phyloP scores from a whole-genome alignment of 2,329 filamentous ascomycete genomes.

The Fusarium sp. region DNA sequence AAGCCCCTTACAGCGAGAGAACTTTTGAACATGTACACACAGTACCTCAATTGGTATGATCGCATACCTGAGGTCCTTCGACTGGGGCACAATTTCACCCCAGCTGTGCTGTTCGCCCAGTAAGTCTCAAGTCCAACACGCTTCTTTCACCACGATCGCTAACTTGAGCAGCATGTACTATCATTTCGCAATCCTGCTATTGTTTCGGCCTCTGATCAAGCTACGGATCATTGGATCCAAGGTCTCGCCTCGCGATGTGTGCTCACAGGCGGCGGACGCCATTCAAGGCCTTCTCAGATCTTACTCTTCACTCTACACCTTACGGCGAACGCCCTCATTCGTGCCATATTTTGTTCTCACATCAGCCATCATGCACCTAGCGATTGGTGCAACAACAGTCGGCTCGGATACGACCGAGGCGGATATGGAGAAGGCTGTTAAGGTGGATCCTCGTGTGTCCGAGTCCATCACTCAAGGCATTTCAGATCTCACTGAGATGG shows the following conservation, averaged over 20 bases:
- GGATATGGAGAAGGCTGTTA: conserved; percentile 47
- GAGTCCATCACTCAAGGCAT: conserved; percentile 64
- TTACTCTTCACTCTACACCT: conserved; percentile 67
- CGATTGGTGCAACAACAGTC: conserved; percentile 55
- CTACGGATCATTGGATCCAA: conserved; percentile 69
- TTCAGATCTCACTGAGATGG: conserved; percentile 68
- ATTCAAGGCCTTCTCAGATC: conserved; percentile 65
- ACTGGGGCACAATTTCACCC: conserved; percentile 74
- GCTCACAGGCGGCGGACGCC: conserved; percentile 68
- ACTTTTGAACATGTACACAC: conserved; percentile 70
- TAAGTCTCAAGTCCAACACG: conserved; percentile 53
- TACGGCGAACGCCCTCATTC: conserved; percentile 67
- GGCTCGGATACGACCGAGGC: conserved; percentile 34
- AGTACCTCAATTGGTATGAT: conserved; percentile 78
- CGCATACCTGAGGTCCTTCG: conserved; percentile 70
- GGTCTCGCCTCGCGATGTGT: conserved; percentile 71
- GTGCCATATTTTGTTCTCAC: conserved; percentile 71
- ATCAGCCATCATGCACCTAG: conserved; percentile 68
- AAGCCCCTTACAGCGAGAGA: conserved; percentile 70
- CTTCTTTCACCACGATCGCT: neutral
- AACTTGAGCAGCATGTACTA: conserved; percentile 69
- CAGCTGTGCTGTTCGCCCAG: conserved; percentile 78
- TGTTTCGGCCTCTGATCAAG: conserved; percentile 78
- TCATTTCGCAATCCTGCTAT: conserved; percentile 74
- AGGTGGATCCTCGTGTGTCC: conserved; percentile 52